These are phyloP conservation scores for Pythium apleroticum DNA, from an alignment of 352 stramenopile genomes.

Conservation along the genomic window DNA sequence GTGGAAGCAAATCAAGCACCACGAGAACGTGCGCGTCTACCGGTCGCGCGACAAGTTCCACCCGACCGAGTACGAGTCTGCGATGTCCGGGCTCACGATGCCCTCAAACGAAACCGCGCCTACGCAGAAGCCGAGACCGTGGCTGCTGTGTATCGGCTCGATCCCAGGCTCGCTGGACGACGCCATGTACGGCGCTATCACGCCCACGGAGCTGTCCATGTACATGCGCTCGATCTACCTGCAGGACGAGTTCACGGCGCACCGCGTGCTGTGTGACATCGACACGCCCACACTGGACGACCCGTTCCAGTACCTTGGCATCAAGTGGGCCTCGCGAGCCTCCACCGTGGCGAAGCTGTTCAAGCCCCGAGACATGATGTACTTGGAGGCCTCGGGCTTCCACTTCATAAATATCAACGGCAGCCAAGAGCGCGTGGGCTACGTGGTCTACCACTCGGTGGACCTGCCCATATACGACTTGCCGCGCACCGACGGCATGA, in stretches of 20 bases:
- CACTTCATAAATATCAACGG: conserved; percentile 28
- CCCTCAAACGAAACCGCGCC: not conserved
- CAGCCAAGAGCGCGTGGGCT: conserved; percentile 31
- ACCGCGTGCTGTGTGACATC: conserved; percentile 38
- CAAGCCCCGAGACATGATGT: conserved; percentile 23
- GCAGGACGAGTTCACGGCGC: conserved; percentile 38
- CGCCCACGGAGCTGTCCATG: conserved; percentile 38
- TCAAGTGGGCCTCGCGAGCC: conserved; percentile 44
- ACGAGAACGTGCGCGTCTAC: conserved; percentile 18
- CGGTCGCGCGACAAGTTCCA: conserved; percentile 1
- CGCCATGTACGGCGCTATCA: conserved; percentile 48
- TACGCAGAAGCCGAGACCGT: conserved; percentile 20
- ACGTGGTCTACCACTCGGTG: conserved; percentile 42
- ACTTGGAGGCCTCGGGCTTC: conserved; percentile 44
- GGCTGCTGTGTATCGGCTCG: conserved; percentile 24
- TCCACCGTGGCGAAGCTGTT: conserved; percentile 27
- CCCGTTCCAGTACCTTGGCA: conserved; percentile 51
- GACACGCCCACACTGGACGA: conserved; percentile 36
- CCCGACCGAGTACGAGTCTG: conserved; percentile 3
- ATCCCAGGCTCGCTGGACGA: conserved; percentile 49
- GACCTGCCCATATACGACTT: conserved; percentile 23
- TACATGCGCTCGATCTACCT: conserved; percentile 42
- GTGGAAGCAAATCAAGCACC: conserved; percentile 23
- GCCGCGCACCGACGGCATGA: not conserved
- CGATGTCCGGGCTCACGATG: not conserved